These are phyloP conservation scores for Diplotaxis tenuifolia DNA, from an alignment of 345 rosid genomes.

Conservation along the genomic window DNA sequence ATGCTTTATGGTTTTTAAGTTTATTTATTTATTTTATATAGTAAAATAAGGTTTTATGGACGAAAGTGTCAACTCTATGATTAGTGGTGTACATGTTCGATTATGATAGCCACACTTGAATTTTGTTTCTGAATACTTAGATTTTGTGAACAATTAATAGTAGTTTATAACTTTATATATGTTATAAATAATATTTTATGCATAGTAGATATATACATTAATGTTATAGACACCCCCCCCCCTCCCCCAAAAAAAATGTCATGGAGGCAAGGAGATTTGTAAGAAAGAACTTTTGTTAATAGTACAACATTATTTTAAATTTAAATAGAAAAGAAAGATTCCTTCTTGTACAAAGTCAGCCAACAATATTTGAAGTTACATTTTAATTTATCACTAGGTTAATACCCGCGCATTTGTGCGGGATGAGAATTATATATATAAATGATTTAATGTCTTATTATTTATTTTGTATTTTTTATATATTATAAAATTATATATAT, in stretches of 20 bases:
- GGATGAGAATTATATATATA: too few species aligned
- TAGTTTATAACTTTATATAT: slow-evolving; percentile 21
- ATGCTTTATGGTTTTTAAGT: neutral
- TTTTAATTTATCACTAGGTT: too few species aligned
- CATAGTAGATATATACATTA: slow-evolving; percentile 12
- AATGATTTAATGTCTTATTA: too few species aligned
- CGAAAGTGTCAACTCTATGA: slow-evolving; percentile 39
- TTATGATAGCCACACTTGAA: slow-evolving; percentile 51
- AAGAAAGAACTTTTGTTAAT: neutral
- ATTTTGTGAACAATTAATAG: slow-evolving; percentile 15
- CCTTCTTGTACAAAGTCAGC: neutral
- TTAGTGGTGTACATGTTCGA: slow-evolving; percentile 52
- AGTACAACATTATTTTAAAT: neutral
- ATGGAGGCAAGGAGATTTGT: neutral
- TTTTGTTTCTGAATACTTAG: slow-evolving; percentile 23
- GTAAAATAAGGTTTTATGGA: neutral
- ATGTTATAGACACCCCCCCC: slow-evolving; percentile 17
- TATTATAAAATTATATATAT: too few species aligned
- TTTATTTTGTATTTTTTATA: too few species aligned
- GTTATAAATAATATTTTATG: slow-evolving; percentile 28
- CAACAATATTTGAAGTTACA: too few species aligned
- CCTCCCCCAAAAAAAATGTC: slow-evolving; percentile 22
- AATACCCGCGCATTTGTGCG: too few species aligned
- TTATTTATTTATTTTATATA: neutral
- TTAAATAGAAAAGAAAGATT: neutral